Evolutionary conservation across 306 rosid species (phyloP).

Genomic region (Alnus glutinosa): DNA sequence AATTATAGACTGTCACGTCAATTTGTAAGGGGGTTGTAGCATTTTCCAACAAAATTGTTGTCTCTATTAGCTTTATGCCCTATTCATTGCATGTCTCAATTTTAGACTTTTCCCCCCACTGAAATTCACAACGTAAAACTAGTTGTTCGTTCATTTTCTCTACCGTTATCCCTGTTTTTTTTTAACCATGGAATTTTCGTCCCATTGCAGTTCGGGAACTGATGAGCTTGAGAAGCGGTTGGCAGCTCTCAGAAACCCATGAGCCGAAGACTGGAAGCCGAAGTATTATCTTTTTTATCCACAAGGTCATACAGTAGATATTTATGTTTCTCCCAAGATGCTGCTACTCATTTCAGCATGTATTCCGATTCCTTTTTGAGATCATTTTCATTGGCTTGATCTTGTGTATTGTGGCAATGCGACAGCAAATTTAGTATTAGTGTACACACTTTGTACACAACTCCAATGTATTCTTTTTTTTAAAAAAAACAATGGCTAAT

Average conservation of each 20-base stretch:
- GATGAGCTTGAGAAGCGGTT: conserved; percentile 89
- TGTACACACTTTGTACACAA: too few relatives aligned
- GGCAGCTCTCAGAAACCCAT: conserved; percentile 85
- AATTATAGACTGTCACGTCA: too few relatives aligned
- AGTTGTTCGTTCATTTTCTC: neutral
- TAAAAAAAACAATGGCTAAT: too few relatives aligned
- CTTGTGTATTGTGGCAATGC: neutral
- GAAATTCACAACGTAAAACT: neutral
- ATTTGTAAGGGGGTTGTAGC: too few relatives aligned
- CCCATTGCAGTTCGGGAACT: conserved; percentile 66
- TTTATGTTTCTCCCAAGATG: neutral
- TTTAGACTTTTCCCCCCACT: neutral
- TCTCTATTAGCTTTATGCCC: neutral
- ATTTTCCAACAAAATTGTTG: too few relatives aligned
- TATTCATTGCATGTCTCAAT: neutral
- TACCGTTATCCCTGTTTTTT: neutral
- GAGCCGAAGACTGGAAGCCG: conserved; percentile 20
- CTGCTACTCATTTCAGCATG: conserved; percentile 1
- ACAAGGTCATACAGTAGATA: conserved; percentile 16
- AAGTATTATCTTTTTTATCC: neutral
- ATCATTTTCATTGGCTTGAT: neutral
- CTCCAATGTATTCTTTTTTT: too few relatives aligned
- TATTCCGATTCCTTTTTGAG: neutral
- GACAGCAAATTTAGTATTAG: neutral
- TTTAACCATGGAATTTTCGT: conserved; percentile 26